Evolutionary conservation across 345 rosid species (phyloP), one percentile per base, ranked within the genome.

Genomic region (Melastoma malabathricum): DNA sequence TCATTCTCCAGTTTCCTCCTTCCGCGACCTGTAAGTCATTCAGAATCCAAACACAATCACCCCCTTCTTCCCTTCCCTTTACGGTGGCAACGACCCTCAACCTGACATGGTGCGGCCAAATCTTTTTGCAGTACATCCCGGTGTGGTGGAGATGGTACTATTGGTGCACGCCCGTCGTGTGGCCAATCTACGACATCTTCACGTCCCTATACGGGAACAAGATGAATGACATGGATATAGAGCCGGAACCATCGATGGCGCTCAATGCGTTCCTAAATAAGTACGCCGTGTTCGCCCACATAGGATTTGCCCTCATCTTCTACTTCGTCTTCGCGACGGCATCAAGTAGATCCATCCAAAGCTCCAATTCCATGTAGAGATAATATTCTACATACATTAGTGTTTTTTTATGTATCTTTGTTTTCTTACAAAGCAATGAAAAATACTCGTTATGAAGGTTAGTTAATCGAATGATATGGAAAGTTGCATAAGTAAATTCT

Each of bases 101-200:
- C 12, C 12, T 34, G 9, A 8, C 41, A 1, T 12, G 12, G 12
- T 12, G 2, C 41, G 12, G 9, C 12, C 12, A 2, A 34, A 15
- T 43, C 23, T 13, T 16, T 13, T 55, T 56, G 51, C 70, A 56
- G 66, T 57, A 51, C 38, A 60, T 60, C 17, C 70, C 70, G 1
- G 47, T 56, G 7, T 66, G 70, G 70, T 67, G 71, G 71, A 56
- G 65, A 18, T 67, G 66, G 71, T 67, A 41, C 46, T 67, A 56
- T 51, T 52, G 63, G 66, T 48, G 15, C 7, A 58, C 60, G 8
- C 72, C 72, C 10, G 68, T 63, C 7, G 56, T 63, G 9, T 63
- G 68, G 71, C 44, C 67, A 1, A 50, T 67, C 23, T 38, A 58
- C 4, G 67, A 62, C 45, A 18, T 67, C 39, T 25, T 67, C 19